These are phyloP conservation scores for Spiraea crenata DNA, from an alignment of 331 rosid species.

Conservation along the genomic window DNA sequence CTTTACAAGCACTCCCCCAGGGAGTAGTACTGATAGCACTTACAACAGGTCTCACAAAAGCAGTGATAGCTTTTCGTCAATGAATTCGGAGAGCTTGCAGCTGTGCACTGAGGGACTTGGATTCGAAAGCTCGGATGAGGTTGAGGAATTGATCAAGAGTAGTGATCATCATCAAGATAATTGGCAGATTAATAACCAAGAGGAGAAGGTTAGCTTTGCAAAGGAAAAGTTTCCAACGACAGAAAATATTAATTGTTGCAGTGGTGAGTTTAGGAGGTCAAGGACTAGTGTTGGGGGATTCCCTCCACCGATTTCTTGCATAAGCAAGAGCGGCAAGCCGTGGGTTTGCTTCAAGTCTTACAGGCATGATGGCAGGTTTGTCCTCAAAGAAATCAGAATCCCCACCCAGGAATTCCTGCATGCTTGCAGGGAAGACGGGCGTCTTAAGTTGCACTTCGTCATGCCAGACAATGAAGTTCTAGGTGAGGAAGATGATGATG, in stretches of 20 bases:
- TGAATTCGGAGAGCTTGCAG: conserved; percentile 65
- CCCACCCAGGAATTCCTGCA: conserved; percentile 70
- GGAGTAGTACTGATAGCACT: background rate
- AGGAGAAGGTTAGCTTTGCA: conserved; percentile 30
- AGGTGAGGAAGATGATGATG: conserved; percentile 36
- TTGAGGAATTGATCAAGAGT: conserved; percentile 47
- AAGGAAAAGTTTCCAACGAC: conserved; percentile 1
- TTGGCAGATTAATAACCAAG: conserved; percentile 17
- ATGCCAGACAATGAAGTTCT: conserved; percentile 40
- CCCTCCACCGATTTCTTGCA: conserved; percentile 92
- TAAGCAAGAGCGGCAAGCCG: conserved; percentile 76
- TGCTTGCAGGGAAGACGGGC: conserved; percentile 86
- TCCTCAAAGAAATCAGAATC: conserved; percentile 66
- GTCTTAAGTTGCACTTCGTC: conserved; percentile 72
- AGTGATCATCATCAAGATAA: conserved; percentile 22
- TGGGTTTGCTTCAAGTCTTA: conserved; percentile 69
- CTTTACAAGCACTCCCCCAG: conserved; percentile 5
- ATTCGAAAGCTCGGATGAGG: conserved; percentile 77
- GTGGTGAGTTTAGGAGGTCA: conserved; percentile 48
- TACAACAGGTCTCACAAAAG: conserved; percentile 36
- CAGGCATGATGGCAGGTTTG: conserved; percentile 83
- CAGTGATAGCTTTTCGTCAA: conserved; percentile 57
- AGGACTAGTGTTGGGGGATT: conserved; percentile 33
- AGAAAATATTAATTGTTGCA: background rate
- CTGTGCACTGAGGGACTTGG: conserved; percentile 96